phyloP scores from a whole-genome alignment of 768 basidiomycete genomes.

The Agrocybe chaxingu region DNA sequence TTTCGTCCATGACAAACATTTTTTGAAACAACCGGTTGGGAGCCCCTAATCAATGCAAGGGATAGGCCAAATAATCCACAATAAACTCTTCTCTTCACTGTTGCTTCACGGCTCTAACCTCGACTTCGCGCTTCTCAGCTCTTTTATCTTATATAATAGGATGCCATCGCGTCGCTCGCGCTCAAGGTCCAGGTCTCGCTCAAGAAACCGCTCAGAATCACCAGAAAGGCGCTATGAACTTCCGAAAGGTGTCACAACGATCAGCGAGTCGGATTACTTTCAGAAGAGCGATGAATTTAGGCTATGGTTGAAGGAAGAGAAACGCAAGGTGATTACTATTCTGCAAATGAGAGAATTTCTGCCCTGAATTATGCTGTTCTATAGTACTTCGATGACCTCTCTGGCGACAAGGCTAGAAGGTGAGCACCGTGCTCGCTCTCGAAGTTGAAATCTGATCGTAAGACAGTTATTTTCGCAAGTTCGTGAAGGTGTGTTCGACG shows the following conservation, averaged over 20 bases:
- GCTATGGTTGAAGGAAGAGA: constrained; percentile 77
- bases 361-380: constrained; percentile 1
- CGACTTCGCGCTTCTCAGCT: background rate
- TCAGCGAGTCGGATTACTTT: constrained; percentile 86
- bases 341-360: background rate
- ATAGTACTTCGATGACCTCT: constrained; percentile 85
- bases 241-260: constrained; percentile 55
- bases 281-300: constrained; percentile 85
- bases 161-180: constrained; percentile 38
- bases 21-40: no score
- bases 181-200: constrained; percentile 29
- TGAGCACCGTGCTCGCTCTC: constrained; percentile 28
- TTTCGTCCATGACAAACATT: no score
- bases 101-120: background rate
- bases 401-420: constrained; percentile 78
- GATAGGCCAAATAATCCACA: background rate
- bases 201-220: constrained; percentile 37
- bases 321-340: constrained; percentile 35
- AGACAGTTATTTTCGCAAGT: constrained; percentile 86
- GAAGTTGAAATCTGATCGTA: constrained; percentile 27
- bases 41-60: background rate
- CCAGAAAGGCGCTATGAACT: constrained; percentile 42
- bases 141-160: background rate
- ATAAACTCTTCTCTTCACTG: background rate
- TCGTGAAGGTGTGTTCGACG: constrained; percentile 60